Conservation (phyloP, 148 eudicot species). For the Diospyros kaki region DNA sequence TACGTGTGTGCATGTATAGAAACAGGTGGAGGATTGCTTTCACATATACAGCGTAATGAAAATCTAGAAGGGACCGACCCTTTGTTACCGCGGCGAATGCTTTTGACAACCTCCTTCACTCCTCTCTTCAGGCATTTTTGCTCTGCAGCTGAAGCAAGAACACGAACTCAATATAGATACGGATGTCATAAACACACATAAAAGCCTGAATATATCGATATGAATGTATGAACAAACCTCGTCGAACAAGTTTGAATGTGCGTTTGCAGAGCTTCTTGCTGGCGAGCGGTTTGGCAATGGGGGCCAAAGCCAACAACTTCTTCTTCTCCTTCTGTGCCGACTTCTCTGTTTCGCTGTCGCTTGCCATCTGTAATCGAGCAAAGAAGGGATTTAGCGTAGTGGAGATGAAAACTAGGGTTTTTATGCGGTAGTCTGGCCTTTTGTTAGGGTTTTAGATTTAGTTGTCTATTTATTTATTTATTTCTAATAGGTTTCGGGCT, state of each 20-base stretch:
- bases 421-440: too few relatives aligned
- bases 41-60: neutral
- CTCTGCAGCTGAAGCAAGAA: constrained; percentile 62
- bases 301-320: constrained; percentile 55
- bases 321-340: constrained; percentile 58
- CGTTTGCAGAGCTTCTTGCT: constrained; percentile 91
- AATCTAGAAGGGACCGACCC: constrained; percentile 41
- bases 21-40: neutral
- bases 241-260: constrained; percentile 78
- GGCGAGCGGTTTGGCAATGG: constrained; percentile 90
- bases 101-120: constrained; percentile 92
- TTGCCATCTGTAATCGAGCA: constrained; percentile 27
- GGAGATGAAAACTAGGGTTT: too few relatives aligned
- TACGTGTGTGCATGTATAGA: neutral
- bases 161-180: neutral
- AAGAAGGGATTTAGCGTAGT: too few relatives aligned
- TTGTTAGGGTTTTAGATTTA: too few relatives aligned
- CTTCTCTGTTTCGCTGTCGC: constrained; percentile 82
- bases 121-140: constrained; percentile 96
- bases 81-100: constrained; percentile 82
- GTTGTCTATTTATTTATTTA: too few relatives aligned
- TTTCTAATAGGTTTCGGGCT: too few relatives aligned
- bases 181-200: neutral
- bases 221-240: constrained; percentile 34
- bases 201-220: neutral